These are phyloP conservation scores for Eucalyptus decipiens DNA, from an alignment of 345 rosid species.

Conservation along the genomic window DNA sequence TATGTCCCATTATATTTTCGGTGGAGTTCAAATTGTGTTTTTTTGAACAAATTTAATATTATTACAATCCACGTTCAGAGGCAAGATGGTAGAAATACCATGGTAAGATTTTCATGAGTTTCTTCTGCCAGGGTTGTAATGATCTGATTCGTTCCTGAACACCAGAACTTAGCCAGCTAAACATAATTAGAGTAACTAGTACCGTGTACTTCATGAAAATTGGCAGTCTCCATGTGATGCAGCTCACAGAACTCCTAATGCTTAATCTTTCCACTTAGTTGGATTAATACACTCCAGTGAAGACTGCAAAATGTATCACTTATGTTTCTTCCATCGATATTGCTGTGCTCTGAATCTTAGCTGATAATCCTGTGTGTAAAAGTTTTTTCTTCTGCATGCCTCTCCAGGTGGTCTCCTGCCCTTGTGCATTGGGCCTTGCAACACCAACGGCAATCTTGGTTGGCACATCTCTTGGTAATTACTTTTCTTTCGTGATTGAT, in stretches of 20 bases:
- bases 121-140: not conserved
- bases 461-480: constrained; percentile 91
- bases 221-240: not conserved
- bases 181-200: not conserved
- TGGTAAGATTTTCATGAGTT: not conserved
- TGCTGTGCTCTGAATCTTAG: not conserved
- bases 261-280: not conserved
- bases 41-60: not conserved
- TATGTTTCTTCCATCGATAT: not conserved
- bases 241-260: not conserved
- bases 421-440: constrained; percentile 96
- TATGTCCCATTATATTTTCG: not conserved
- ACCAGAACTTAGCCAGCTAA: not conserved
- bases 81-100: not conserved
- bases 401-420: constrained; percentile 91
- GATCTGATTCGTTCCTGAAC: not conserved
- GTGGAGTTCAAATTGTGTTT: not conserved
- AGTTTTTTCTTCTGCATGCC: not conserved
- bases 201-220: not conserved
- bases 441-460: constrained; percentile 96
- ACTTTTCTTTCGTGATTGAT: not conserved
- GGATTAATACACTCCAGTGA: not conserved
- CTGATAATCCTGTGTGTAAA: not conserved
- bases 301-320: not conserved
- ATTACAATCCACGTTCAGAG: not conserved